Evolutionary conservation across 371 early-diverging fungal species (phyloP).

Genomic region (Apophysomyces ossiformis): DNA sequence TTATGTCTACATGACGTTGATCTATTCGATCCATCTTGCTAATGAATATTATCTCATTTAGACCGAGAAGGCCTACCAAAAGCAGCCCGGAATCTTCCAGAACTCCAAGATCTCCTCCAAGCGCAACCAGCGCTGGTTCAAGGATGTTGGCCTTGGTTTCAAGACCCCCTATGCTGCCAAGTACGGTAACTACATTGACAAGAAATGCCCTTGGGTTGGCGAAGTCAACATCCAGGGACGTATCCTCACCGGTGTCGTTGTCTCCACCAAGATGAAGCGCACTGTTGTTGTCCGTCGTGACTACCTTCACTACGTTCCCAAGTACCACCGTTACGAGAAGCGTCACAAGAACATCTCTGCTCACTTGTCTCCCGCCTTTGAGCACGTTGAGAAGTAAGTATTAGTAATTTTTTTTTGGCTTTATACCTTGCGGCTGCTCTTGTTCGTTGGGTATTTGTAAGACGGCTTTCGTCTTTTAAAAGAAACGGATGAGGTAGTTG

Average conservation of each 20-base stretch:
- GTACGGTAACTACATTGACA: constrained; percentile 97
- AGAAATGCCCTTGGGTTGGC: constrained; percentile 99
- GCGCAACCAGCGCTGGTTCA: constrained; percentile 92
- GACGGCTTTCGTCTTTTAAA: constrained; percentile 9
- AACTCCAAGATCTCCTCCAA: constrained; percentile 85
- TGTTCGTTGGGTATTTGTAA: constrained; percentile 12
- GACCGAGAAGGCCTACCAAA: constrained; percentile 94
- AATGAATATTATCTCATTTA: constrained; percentile 25
- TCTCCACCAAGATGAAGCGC: constrained; percentile 99
- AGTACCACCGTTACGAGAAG: constrained; percentile 99
- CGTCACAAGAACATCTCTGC: constrained; percentile 99
- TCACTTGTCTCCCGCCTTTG: constrained; percentile 98
- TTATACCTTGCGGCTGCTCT: constrained; percentile 14
- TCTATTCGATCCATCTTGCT: neutral
- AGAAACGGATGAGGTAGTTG: constrained; percentile 61
- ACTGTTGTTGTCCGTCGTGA: constrained; percentile 98
- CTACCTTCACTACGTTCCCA: constrained; percentile 99
- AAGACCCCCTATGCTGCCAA: constrained; percentile 99
- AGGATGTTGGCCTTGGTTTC: constrained; percentile 99
- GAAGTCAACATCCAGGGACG: constrained; percentile 98
- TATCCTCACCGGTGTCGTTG: constrained; percentile 97
- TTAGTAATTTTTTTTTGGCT: constrained; percentile 16
- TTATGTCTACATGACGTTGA: neutral
- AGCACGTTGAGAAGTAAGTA: constrained; percentile 78
- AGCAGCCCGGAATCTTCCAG: constrained; percentile 96